A percentile compares a stretch with the other conserved stretches of the same genome.
These are phyloP conservation scores for Conidiobolus incongruus DNA, from an alignment of 371 early-diverging fungal species.

Conservation along the genomic window DNA sequence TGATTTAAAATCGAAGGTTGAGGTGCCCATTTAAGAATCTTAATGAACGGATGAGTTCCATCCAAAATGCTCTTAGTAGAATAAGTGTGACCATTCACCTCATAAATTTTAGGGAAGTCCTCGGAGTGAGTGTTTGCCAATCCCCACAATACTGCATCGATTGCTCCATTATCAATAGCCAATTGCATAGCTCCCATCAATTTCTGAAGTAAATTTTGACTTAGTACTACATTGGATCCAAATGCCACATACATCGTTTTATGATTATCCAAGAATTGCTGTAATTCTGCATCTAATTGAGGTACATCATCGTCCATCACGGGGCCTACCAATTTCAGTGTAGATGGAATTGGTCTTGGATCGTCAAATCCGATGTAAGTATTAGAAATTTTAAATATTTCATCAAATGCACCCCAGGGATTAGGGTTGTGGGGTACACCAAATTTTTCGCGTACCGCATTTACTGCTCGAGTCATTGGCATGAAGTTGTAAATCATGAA, in stretches of 20 bases:
- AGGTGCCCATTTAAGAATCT: no score
- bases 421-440: neutral
- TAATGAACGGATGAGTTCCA: no score
- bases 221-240: neutral
- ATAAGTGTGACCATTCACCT: neutral
- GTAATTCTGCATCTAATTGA: neutral
- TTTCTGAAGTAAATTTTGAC: no score
- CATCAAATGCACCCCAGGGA: neutral
- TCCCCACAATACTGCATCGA: slow-evolving; percentile 2
- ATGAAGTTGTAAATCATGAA: neutral
- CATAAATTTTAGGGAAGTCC: neutral
- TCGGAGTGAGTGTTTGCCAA: neutral
- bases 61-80: neutral
- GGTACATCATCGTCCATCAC: neutral
- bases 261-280: neutral
- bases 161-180: neutral
- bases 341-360: neutral
- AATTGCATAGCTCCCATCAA: neutral
- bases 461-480: neutral
- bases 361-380: slow-evolving; percentile 1
- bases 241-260: neutral
- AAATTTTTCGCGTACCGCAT: neutral
- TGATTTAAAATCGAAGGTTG: no score
- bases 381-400: neutral
- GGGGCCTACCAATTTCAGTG: neutral